Evolutionary conservation across 2,329 filamentous ascomycete genomes (phyloP).

Genomic region (Penicillium janthinellum): DNA sequence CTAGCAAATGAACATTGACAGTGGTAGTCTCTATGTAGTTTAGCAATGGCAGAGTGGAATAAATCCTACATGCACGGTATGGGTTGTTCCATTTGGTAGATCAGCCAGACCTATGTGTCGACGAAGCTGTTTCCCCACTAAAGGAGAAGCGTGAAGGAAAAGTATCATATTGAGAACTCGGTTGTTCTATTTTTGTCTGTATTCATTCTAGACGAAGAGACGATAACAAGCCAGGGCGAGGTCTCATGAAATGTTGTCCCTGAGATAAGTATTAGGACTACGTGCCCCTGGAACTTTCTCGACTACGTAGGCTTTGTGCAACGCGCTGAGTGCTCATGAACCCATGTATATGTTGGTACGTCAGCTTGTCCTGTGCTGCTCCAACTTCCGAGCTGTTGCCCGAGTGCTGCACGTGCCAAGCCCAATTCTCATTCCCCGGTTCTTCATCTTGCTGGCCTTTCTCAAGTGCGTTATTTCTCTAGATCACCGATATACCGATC

Average conservation of each 20-base stretch:
- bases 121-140: neutral
- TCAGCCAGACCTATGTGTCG: neutral
- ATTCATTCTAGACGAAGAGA: neutral
- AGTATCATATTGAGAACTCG: neutral
- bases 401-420: conserved; percentile 5
- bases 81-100: neutral
- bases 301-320: neutral
- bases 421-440: neutral
- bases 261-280: neutral
- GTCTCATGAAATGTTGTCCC: neutral
- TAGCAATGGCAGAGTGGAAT: neutral
- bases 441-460: neutral
- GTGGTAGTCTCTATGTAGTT: neutral
- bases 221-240: neutral
- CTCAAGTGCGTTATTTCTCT: neutral
- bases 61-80: neutral
- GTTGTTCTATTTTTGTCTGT: neutral
- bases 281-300: neutral
- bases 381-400: neutral
- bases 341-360: too few relatives aligned
- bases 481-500: neutral
- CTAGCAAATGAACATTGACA: neutral
- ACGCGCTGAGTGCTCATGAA: neutral
- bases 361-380: neutral
- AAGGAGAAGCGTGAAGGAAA: neutral